Base-by-base conservation (phyloP, 2,329 filamentous ascomycete species). In the Fusarium algeriense region DNA sequence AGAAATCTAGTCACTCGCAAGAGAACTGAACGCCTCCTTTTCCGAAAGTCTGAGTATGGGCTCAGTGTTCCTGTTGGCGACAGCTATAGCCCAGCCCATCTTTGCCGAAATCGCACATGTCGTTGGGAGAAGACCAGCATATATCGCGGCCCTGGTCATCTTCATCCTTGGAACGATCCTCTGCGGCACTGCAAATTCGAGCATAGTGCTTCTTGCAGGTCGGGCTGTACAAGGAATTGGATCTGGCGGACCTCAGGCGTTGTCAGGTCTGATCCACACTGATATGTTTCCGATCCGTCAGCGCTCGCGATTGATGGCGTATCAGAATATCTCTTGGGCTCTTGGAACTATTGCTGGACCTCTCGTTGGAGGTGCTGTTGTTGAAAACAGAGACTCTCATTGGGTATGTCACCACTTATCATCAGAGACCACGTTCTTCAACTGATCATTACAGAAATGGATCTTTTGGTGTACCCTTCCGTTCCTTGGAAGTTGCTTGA, bases 41-140 rank as follows among this genome's bases (percentile, higher is more conserved):
- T 74, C 75, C 3, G 63, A 76, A 45, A 73, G 67, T 14, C 57
- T 78, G 50, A 73, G 71, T 35, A 70, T 78, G 15, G 91, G 91
- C 4, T 93, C 91, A 7, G 89, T 89, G 19, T 93, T 92, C 70
- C 82, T 93, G 7, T 85, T 93, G 8, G 88, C 90, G 6, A 89
- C 87, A 60, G 89, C 91, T 1, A 86, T 90, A 34, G 84, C 88
- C 44, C 86, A 90, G 72, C 89, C 88, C 6, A 78, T 80, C 8
- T 73, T 83, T n/a, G 78, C 80, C 10, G 78, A 80, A 5, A 60
- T 83, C 13, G 81, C 80, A 35, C 76, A 76, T 53, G 80, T 81
- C 11, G 75, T 82, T 41, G 81, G 81, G 3, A 71, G 80, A 15
- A 82, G 80, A 49, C 60, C 68, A 15, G 67, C 74, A 14, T 76